A percentile compares a stretch with the other conserved stretches of the same genome.
These are phyloP conservation scores for Exsudoporus frostii DNA, from an alignment of 768 basidiomycete species.

Conservation along the genomic window DNA sequence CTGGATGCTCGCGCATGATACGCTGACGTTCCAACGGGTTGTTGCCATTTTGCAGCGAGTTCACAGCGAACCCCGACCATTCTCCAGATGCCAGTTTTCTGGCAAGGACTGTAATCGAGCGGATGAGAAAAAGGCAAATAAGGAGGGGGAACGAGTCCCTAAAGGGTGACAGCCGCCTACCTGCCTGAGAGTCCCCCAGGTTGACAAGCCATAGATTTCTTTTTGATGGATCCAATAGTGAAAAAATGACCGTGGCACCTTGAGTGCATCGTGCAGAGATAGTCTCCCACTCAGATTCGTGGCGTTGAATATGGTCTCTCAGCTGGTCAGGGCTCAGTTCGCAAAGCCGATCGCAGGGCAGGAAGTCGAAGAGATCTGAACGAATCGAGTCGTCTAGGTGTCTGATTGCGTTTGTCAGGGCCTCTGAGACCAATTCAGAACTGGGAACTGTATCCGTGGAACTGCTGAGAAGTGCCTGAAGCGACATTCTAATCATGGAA, in stretches of 20 bases:
- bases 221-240: slow-evolving; percentile 27
- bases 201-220: slow-evolving; percentile 34
- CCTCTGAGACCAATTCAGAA: slow-evolving; percentile 36
- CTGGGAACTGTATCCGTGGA: slow-evolving; percentile 17
- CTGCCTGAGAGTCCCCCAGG: slow-evolving; percentile 36
- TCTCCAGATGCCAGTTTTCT: slow-evolving; percentile 15
- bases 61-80: slow-evolving; percentile 24
- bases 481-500: slow-evolving; percentile 36
- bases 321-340: slow-evolving; percentile 39
- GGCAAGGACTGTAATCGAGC: slow-evolving; percentile 19
- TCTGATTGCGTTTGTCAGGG: slow-evolving; percentile 37
- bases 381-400: slow-evolving; percentile 43
- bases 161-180: slow-evolving; percentile 11
- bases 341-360: slow-evolving; percentile 36
- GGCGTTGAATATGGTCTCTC: slow-evolving; percentile 37
- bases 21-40: slow-evolving; percentile 29
- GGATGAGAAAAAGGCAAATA: slow-evolving; percentile 1
- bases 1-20: slow-evolving; percentile 30
- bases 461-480: slow-evolving; percentile 35
- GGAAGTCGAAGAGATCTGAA: slow-evolving; percentile 41
- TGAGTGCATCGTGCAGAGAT: slow-evolving; percentile 33
- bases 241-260: slow-evolving; percentile 33
- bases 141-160: not conserved
- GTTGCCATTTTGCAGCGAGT: slow-evolving; percentile 29
- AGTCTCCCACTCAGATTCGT: slow-evolving; percentile 36